Conservation (phyloP, 2,329 filamentous ascomycete species). For the Sordariomycetes sp. region DNA sequence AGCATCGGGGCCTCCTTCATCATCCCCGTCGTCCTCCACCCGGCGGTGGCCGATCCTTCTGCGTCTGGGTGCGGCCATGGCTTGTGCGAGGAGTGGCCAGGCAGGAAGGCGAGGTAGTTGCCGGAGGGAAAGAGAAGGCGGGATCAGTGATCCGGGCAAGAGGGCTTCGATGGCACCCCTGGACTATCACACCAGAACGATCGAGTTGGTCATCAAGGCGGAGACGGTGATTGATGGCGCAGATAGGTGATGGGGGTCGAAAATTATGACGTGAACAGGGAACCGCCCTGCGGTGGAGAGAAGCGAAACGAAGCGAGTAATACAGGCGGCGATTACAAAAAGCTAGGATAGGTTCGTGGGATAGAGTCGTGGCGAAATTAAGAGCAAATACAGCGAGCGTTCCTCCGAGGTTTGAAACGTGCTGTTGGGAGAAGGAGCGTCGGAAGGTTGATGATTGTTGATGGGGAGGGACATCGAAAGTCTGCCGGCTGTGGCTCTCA, state of each 20-base stretch:
- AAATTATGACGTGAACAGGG: constrained; percentile 12
- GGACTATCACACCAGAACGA: constrained; percentile 1
- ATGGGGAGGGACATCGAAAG: constrained; percentile 10
- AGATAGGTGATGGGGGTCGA: constrained; percentile 3
- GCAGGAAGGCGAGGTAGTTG: not conserved
- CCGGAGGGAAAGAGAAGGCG: constrained; percentile 6
- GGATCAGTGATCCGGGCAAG: constrained; percentile 8
- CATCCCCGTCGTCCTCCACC: constrained; percentile 60
- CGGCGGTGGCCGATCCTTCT: constrained; percentile 60
- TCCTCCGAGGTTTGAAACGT: not conserved
- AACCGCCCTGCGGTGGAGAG: constrained; percentile 16
- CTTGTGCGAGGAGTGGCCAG: constrained; percentile 10
- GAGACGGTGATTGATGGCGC: not conserved
- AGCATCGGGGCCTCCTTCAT: constrained; percentile 46
- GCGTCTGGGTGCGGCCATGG: constrained; percentile 44
- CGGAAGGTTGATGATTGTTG: constrained; percentile 15
- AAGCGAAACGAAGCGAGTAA: constrained; percentile 7
- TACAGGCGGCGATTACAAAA: not conserved
- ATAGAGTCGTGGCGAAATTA: not conserved
- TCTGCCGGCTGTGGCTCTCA: not conserved
- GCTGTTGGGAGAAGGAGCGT: constrained; percentile 3
- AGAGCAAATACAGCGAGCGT: not conserved
- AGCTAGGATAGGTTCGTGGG: constrained; percentile 5
- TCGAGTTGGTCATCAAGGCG: constrained; percentile 4
- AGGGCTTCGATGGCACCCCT: constrained; percentile 2